Base-by-base conservation (phyloP, 176 grass and related monocot species). In the Zoysia pacifica region DNA sequence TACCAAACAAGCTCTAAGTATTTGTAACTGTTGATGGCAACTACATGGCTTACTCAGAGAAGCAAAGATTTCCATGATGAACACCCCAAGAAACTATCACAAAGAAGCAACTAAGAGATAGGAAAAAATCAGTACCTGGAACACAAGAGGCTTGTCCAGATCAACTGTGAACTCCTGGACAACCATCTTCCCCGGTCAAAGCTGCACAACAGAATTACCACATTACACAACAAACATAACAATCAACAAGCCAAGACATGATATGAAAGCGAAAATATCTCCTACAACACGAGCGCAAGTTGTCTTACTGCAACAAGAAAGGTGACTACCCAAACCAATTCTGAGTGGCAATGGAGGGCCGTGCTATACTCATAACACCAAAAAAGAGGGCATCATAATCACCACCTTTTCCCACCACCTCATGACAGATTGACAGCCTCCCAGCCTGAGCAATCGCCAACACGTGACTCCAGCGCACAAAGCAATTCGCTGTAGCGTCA, bases 101-200 rank as follows among this genome's bases (percentile, higher is more conserved):
- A 14, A 40, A 18, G 19, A 60, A 74, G 11, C 28, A 76, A 55
- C 1, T 36, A 69, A 4, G 38, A 75, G 81, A 28, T 28, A 28
- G n/a, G 51, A 5, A 14, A 1, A 28, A 20, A 58, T 53, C 7
- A 11, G 2, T 75, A 95, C 96, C 96, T 99, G 92, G 84, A 99
- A 99, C 84, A 93, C 96, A 62, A 99, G 90, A 86, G 96, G 92
- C 88, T 99, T 88, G 72, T 88, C 70, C 64, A 99, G 91, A 89
- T 99, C 96, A 59, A 99, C 92, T 3, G 75, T 75, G 90, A 91
- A 99, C 42, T 95, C 84, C 28, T 91, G 86, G 35, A 88, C 88
- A 74, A 99, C 92, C 96, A 99, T 99, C 43, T 85, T 85, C 44
- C 43, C 58, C 51, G 53, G 49, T 67, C 11, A 73, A 58, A 58